Conservation (phyloP, 805 yeast genomes). For the Yarrowia sp. region DNA sequence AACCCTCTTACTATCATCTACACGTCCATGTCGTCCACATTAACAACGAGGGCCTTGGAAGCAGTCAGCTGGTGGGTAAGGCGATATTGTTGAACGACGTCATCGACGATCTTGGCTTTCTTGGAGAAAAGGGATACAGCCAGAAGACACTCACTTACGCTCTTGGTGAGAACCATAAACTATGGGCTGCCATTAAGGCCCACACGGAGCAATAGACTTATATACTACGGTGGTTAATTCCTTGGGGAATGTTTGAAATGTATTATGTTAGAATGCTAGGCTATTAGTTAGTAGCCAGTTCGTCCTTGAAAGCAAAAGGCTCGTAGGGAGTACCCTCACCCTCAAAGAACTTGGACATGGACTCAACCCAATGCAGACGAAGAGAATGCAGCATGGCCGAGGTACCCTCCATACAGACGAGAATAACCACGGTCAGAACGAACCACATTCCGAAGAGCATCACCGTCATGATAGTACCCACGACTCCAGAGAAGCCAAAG, state of each 20-base stretch:
- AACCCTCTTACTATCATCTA: constrained; percentile 93
- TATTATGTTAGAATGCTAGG: constrained; percentile 23
- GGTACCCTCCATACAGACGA: constrained; percentile 97
- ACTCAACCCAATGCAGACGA: constrained; percentile 98
- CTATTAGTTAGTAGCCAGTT: constrained; percentile 2
- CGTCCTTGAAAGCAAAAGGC: constrained; percentile 68
- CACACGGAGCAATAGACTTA: background rate
- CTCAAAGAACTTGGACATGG: constrained; percentile 96
- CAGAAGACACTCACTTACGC: constrained; percentile 59
- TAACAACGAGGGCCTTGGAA: constrained; percentile 59
- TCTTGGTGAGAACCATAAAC: constrained; percentile 71
- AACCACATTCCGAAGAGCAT: constrained; percentile 93
- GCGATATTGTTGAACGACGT: constrained; percentile 79
- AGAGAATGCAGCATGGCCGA: constrained; percentile 98
- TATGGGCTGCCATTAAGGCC: constrained; percentile 48
- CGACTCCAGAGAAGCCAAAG: constrained; percentile 60
- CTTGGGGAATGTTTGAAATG: background rate
- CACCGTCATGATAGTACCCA: constrained; percentile 73
- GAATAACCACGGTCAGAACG: constrained; percentile 78
- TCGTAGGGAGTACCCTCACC: constrained; percentile 92
- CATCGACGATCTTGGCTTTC: constrained; percentile 60
- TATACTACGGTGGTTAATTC: background rate
- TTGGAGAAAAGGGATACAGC: constrained; percentile 56
- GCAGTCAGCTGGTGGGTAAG: constrained; percentile 53
- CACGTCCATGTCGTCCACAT: constrained; percentile 86